Evolutionary conservation across 257 asterid species (phyloP).

Genomic region (Plantago elongata): DNA sequence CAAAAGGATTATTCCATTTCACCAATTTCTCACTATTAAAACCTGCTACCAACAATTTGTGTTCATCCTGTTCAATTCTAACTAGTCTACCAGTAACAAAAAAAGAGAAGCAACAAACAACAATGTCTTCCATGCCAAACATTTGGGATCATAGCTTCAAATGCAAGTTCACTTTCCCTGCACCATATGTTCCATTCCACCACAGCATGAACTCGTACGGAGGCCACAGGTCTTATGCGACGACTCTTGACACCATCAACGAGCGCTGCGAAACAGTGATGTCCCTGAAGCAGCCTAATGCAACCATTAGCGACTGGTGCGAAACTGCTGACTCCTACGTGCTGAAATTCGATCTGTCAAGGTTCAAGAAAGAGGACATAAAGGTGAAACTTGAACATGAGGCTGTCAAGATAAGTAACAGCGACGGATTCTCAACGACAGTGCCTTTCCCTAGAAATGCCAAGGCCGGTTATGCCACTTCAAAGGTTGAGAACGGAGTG

Average conservation of each 20-base stretch:
- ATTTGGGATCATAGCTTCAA: conserved; percentile 11
- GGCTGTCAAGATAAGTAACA: conserved; percentile 26
- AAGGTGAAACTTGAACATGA: conserved; percentile 32
- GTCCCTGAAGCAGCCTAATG: neutral
- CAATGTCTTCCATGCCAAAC: conserved; percentile 21
- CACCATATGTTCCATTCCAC: conserved; percentile 11
- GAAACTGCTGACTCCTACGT: conserved; percentile 40
- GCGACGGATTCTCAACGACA: conserved; percentile 6
- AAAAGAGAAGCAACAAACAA: no score
- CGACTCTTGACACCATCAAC: neutral
- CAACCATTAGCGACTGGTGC: conserved; percentile 20
- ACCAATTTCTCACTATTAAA: conserved; percentile 19
- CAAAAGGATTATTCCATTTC: conserved; percentile 9
- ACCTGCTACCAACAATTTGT: neutral
- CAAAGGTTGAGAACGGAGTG: conserved; percentile 1
- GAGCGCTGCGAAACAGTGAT: neutral
- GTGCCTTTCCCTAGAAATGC: conserved; percentile 5
- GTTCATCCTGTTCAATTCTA: neutral
- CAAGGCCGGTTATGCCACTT: conserved; percentile 1
- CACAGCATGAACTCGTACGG: conserved; percentile 9
- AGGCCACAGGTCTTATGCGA: neutral
- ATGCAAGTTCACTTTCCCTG: conserved; percentile 7
- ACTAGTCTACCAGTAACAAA: neutral
- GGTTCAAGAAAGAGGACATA: conserved; percentile 39
- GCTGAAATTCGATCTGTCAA: conserved; percentile 27